Percentiles rank a stretch among this genome's conserved stretches.
Evolutionary conservation across 2,329 filamentous ascomycete genomes (phyloP).

Genomic region (Monilinia laxa): DNA sequence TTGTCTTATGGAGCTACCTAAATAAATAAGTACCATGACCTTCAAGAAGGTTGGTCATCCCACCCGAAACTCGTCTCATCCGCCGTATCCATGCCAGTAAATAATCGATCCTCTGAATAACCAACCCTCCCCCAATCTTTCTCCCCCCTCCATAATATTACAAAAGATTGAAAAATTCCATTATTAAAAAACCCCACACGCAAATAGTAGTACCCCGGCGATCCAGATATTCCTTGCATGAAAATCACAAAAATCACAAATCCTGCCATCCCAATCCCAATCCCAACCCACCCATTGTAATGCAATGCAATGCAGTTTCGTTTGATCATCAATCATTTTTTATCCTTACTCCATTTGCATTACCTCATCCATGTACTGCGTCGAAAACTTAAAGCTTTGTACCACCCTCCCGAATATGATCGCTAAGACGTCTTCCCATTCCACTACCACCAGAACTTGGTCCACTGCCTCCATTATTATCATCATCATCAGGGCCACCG

Average conservation of each 20-base stretch:
- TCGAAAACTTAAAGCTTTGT: conserved; percentile 11
- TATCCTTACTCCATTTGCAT: conserved; percentile 13
- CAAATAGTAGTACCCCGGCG: conserved; percentile 10
- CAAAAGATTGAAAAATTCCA: conserved; percentile 2
- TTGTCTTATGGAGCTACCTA: background rate
- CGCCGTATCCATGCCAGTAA: background rate
- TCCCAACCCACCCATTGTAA: background rate
- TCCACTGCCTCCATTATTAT: conserved; percentile 12
- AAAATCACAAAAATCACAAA: conserved; percentile 14
- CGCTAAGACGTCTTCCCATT: conserved; percentile 15
- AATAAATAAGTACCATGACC: background rate
- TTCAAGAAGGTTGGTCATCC: background rate
- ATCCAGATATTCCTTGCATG: conserved; percentile 11
- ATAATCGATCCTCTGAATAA: background rate
- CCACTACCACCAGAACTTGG: conserved; percentile 14
- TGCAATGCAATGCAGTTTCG: conserved; percentile 3
- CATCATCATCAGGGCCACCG: background rate
- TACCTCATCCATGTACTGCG: background rate
- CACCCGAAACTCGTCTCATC: background rate
- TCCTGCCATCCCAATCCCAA: conserved; percentile 3
- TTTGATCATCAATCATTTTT: conserved; percentile 13
- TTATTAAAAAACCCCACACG: background rate
- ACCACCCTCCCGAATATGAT: conserved; percentile 14
- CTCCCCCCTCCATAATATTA: background rate
- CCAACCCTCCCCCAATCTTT: background rate